Evolutionary conservation across 2,329 filamentous ascomycete species (phyloP), one percentile per base, ranked within the genome.

Genomic region (Fusarium sp.): DNA sequence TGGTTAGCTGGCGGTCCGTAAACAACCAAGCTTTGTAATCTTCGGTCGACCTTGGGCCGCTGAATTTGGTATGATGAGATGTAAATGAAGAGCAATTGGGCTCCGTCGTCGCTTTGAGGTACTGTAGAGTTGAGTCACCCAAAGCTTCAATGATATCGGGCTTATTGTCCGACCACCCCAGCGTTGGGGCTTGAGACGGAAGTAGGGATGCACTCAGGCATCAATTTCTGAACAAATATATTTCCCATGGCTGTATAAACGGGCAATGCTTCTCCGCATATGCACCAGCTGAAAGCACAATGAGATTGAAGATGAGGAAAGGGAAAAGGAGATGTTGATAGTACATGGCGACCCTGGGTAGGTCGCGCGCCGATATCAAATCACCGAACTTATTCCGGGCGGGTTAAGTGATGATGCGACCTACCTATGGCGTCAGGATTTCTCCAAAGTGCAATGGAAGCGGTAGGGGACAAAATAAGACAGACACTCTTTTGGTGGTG

Each of bases 111-210:
- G 67, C 69, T 61, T 71, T 68, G 40, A 48, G 48, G 56, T 48
- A 47, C 35, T 52, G 38, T 28, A 35, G 32, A 24, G 64, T 60
- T 46, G 26, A 59, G 56, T 62, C 68, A 71, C 68, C 48, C 24
- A 56, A 73, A 69, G 70, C 68, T 62, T 61, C 44, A 41, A 41
- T 50, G 53, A 60, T 44, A 42, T 24, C n/a, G 47, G 53, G 63
- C 63, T 77, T 79, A 84, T 70, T 80, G 70, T 67, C 69, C 72
- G 63, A 69, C 69, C 61, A 82, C 81, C 82, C 82, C 82, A 67
- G 61, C 81, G 70, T 81, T 84, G 81, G 83, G 83, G 81, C 76
- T 83, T 79, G 79, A 74, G 72, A 75, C 29, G 51, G 52, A 42
- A 61, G 43, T 47, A 59, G 40, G 44, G 47, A 63, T 64, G 65